phyloP scores from a whole-genome alignment of 306 rosid species.

The Boehmeria nivea region DNA sequence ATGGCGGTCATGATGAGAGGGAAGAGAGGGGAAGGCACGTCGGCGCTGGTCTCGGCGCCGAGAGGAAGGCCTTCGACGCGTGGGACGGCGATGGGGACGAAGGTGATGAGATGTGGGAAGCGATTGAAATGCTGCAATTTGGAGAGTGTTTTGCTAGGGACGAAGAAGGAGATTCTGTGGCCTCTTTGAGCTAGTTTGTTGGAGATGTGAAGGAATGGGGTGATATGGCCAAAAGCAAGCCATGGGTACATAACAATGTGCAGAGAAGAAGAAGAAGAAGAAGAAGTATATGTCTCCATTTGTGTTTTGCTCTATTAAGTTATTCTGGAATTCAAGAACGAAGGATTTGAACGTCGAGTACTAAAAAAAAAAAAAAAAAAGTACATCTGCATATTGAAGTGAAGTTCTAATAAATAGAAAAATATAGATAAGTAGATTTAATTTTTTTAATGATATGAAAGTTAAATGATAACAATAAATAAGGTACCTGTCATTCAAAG shows the following conservation, averaged over 20 bases:
- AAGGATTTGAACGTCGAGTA: no score
- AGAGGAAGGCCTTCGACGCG: slow-evolving; percentile 53
- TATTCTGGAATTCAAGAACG: no score
- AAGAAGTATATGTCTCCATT: no score
- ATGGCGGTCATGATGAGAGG: slow-evolving; percentile 48
- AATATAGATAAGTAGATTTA: no score
- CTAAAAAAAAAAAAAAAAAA: no score
- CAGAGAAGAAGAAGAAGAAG: no score
- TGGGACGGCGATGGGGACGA: slow-evolving; percentile 52
- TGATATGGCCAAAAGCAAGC: slow-evolving; percentile 68
- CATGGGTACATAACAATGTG: slow-evolving; percentile 62
- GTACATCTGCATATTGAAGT: no score
- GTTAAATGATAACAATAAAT: no score
- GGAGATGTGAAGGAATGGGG: slow-evolving; percentile 49
- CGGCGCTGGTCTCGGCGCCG: slow-evolving; percentile 55
- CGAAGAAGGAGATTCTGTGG: slow-evolving; percentile 53
- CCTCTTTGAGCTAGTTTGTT: slow-evolving; percentile 67
- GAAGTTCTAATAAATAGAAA: no score
- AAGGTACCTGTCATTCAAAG: no score
- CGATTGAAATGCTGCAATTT: slow-evolving; percentile 49
- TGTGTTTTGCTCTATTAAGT: no score
- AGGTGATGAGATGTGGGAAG: slow-evolving; percentile 47
- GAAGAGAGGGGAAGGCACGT: slow-evolving; percentile 35
- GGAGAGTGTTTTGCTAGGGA: slow-evolving; percentile 37
- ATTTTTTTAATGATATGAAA: no score